Percentiles rank a stretch among this genome's conserved stretches.
These are phyloP conservation scores for Rhexocercosporidium sp. DNA, from an alignment of 2,329 filamentous ascomycete genomes.

Conservation along the genomic window DNA sequence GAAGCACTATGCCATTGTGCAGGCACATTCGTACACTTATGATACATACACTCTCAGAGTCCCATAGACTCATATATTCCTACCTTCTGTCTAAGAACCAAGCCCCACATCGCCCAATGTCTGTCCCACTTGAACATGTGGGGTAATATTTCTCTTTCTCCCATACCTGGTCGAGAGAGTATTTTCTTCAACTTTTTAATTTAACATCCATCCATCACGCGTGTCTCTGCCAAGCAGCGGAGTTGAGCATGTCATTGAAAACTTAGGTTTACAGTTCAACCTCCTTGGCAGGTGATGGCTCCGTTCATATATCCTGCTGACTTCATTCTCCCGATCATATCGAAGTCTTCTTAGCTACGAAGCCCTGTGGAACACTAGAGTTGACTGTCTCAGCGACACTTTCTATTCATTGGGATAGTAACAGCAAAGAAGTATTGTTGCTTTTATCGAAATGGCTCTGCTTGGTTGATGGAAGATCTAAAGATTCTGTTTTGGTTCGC, in stretches of 20 bases:
- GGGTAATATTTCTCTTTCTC: too few relatives aligned
- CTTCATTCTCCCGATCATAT: not conserved
- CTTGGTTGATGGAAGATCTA: not conserved
- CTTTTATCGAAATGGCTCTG: not conserved
- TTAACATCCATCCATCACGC: not conserved
- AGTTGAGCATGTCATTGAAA: not conserved
- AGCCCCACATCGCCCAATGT: too few relatives aligned
- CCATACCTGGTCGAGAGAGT: too few relatives aligned
- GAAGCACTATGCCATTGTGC: too few relatives aligned
- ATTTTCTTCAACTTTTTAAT: not conserved
- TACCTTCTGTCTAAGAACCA: too few relatives aligned
- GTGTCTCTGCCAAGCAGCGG: conserved; percentile 1
- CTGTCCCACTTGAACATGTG: too few relatives aligned
- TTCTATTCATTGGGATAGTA: not conserved
- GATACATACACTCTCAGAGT: too few relatives aligned
- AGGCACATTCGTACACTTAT: too few relatives aligned
- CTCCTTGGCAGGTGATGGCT: not conserved
- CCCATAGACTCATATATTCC: too few relatives aligned
- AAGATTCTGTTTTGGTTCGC: not conserved
- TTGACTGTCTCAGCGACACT: too few relatives aligned
- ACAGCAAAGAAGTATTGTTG: not conserved
- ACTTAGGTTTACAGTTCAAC: not conserved
- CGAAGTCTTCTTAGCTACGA: not conserved
- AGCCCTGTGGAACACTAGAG: too few relatives aligned
- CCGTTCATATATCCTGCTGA: conserved; percentile 3